These are phyloP conservation scores for Pythium dissotocum DNA, from an alignment of 352 stramenopile genomes.

Conservation along the genomic window DNA sequence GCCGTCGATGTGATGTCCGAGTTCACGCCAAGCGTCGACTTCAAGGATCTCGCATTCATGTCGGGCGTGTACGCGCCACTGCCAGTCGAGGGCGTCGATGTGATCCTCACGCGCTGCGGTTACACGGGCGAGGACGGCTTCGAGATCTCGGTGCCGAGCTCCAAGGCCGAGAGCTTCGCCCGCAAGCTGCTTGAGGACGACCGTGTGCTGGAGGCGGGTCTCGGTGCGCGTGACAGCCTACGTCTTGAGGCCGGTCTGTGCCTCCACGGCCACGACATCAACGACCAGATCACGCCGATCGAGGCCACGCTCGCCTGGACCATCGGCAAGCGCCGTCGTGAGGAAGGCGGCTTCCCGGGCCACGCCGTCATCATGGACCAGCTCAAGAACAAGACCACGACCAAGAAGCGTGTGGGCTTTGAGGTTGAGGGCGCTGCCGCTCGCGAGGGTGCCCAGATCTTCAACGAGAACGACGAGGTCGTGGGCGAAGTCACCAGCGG, in stretches of 20 bases:
- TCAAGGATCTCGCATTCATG: constrained; percentile 96
- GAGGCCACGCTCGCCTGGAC: constrained; percentile 95
- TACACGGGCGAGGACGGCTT: constrained; percentile 99
- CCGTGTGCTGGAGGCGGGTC: constrained; percentile 89
- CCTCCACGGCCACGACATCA: constrained; percentile 98
- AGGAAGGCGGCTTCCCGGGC: constrained; percentile 93
- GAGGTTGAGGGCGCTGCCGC: constrained; percentile 95
- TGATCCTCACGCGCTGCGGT: constrained; percentile 94
- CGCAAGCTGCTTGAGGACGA: constrained; percentile 60
- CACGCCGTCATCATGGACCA: constrained; percentile 94
- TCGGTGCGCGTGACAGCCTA: constrained; percentile 96
- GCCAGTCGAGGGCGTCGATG: constrained; percentile 57
- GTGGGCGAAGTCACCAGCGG: constrained; percentile 95
- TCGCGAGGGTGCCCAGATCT: constrained; percentile 93
- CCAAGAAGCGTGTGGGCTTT: constrained; percentile 95
- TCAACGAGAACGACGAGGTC: constrained; percentile 79
- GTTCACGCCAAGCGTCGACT: constrained; percentile 88
- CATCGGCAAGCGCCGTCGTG: constrained; percentile 83
- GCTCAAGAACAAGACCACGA: constrained; percentile 93
- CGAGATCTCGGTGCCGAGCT: constrained; percentile 92
- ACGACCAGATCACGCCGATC: constrained; percentile 93
- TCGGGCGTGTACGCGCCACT: constrained; percentile 90
- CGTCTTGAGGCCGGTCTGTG: constrained; percentile 98
- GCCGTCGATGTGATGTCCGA: constrained; percentile 83
- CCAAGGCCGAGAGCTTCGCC: constrained; percentile 55